Conservation (phyloP, 305 asterid species). For the Fraxinus sp. region DNA sequence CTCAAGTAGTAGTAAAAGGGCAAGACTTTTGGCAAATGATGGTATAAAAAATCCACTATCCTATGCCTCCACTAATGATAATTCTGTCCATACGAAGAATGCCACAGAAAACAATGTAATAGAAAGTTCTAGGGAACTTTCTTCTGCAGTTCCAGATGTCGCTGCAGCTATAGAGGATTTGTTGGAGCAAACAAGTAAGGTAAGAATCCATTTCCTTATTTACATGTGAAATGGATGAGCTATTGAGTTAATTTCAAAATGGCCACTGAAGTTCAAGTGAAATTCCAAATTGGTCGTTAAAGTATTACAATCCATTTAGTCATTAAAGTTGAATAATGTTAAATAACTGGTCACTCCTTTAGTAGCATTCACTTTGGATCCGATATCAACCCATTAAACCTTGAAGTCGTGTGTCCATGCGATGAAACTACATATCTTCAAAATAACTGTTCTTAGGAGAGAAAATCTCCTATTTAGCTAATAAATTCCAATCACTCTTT, state of each 20-base stretch:
- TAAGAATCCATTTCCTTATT: conserved; percentile 31
- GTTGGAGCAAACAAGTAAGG: conserved; percentile 92
- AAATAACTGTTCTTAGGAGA: neutral
- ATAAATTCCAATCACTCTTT: neutral
- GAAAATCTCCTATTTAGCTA: neutral
- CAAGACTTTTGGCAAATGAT: conserved; percentile 46
- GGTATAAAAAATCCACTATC: conserved; percentile 28
- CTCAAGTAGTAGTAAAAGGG: conserved; percentile 49
- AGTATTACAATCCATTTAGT: neutral
- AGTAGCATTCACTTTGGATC: neutral
- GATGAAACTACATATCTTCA: neutral
- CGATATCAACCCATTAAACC: neutral
- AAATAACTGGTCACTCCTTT: neutral
- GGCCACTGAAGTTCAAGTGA: neutral
- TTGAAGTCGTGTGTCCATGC: neutral
- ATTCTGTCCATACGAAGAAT: conserved; percentile 25
- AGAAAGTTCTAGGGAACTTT: conserved; percentile 40
- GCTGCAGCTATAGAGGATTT: conserved; percentile 90
- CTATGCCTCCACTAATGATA: conserved; percentile 25
- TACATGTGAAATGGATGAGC: conserved; percentile 14
- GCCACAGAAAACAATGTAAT: conserved; percentile 35
- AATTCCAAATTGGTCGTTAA: neutral
- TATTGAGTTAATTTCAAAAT: conserved; percentile 4
- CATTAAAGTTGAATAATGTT: neutral
- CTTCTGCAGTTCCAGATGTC: conserved; percentile 70